Evolutionary conservation across 2,329 filamentous ascomycete species (phyloP).

Genomic region (Fusarium domesticum): DNA sequence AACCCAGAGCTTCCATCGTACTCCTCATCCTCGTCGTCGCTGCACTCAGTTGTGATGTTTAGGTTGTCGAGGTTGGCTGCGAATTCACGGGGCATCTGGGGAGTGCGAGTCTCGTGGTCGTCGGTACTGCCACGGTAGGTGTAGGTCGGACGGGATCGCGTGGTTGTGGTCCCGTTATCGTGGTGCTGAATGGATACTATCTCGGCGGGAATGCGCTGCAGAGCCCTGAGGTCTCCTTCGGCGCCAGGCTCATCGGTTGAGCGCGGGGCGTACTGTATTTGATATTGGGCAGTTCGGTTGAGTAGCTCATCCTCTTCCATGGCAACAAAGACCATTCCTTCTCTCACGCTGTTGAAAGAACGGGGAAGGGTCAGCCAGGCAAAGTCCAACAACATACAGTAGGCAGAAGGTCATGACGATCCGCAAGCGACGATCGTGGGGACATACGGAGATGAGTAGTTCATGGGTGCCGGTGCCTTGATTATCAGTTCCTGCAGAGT

Average conservation of each 20-base stretch:
- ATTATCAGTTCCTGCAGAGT: conserved; percentile 83
- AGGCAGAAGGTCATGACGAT: neutral
- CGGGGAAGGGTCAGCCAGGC: conserved; percentile 12
- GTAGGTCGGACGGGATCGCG: conserved; percentile 43
- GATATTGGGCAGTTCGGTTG: conserved; percentile 68
- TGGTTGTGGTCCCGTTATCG: conserved; percentile 49
- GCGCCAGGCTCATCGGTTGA: conserved; percentile 18
- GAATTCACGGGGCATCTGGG: conserved; percentile 58
- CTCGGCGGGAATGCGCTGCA: conserved; percentile 28
- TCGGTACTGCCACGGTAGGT: conserved; percentile 40
- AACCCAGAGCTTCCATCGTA: conserved; percentile 18
- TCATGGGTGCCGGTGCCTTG: conserved; percentile 69
- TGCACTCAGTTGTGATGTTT: conserved; percentile 57
- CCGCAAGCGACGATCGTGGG: neutral
- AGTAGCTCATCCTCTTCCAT: conserved; percentile 80
- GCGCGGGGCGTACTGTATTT: conserved; percentile 59
- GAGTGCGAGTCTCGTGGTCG: conserved; percentile 45
- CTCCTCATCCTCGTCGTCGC: conserved; percentile 54
- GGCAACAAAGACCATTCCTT: conserved; percentile 87
- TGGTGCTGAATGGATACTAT: conserved; percentile 53
- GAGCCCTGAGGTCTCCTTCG: conserved; percentile 18
- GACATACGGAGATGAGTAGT: conserved; percentile 83
- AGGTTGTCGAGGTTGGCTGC: conserved; percentile 47
- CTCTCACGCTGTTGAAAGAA: conserved; percentile 62
- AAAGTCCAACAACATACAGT: conserved; percentile 11